These are phyloP conservation scores for Tetrastigma voinierianum DNA, from an alignment of 164 flowering plant genomes.

Conservation along the genomic window DNA sequence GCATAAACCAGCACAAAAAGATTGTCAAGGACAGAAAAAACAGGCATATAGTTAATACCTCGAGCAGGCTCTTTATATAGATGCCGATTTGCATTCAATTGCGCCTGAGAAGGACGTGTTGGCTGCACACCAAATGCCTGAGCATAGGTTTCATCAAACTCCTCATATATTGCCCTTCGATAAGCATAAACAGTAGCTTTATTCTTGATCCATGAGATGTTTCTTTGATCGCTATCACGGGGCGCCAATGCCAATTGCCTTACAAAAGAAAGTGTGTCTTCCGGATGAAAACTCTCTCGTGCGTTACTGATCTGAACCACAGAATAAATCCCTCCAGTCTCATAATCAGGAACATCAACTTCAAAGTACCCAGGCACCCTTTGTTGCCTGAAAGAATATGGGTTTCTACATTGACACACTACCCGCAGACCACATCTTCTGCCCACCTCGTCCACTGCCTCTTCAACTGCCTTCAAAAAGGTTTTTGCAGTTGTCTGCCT, in stretches of 20 bases:
- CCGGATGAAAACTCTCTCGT: conserved; percentile 61
- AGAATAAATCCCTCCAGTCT: conserved; percentile 64
- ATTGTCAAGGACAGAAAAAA: neutral
- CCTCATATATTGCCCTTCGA: conserved; percentile 79
- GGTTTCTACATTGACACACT: conserved; percentile 71
- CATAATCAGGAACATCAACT: conserved; percentile 78
- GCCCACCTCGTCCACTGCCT: conserved; percentile 78
- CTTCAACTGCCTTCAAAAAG: conserved; percentile 87
- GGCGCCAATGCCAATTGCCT: conserved; percentile 63
- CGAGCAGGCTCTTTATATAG: conserved; percentile 35
- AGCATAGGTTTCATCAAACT: conserved; percentile 91
- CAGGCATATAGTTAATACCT: conserved; percentile 37
- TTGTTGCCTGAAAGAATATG: conserved; percentile 55
- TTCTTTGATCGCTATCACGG: conserved; percentile 21
- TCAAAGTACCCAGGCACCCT: conserved; percentile 56
- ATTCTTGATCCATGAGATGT: conserved; percentile 46
- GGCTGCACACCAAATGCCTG: conserved; percentile 81
- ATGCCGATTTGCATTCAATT: conserved; percentile 23
- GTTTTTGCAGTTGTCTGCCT: conserved; percentile 54
- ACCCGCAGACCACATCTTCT: conserved; percentile 76
- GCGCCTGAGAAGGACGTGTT: conserved; percentile 33
- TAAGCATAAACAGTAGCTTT: conserved; percentile 57
- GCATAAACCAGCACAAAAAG: neutral
- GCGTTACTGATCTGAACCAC: conserved; percentile 56
- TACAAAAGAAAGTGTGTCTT: conserved; percentile 51